Conservation (phyloP, 1,284 basidiomycete genomes). For the Marasmius sp. region DNA sequence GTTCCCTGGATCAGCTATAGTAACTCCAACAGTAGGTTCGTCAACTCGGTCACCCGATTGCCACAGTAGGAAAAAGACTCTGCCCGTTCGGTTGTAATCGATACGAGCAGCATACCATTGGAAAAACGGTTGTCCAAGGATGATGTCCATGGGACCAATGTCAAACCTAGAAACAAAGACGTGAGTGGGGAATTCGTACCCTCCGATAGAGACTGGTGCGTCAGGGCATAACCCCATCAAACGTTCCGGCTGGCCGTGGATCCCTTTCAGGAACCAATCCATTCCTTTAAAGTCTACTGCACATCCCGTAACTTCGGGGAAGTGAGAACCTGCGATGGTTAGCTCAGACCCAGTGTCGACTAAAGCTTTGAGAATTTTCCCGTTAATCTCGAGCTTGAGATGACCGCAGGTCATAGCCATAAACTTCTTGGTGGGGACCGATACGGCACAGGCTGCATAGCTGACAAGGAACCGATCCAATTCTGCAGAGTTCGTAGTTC, state of each 20-base stretch:
- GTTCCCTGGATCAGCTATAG: too few relatives aligned
- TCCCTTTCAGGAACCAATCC: not conserved
- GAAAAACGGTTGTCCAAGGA: too few relatives aligned
- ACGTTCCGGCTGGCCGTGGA: not conserved
- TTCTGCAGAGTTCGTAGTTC: not conserved
- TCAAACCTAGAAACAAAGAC: too few relatives aligned
- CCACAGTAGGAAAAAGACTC: too few relatives aligned
- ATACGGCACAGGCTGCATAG: not conserved
- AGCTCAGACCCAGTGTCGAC: not conserved
- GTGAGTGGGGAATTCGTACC: too few relatives aligned
- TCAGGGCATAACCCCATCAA: not conserved
- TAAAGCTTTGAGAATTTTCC: not conserved
- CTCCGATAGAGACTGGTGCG: conserved; percentile 4
- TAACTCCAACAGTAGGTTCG: too few relatives aligned
- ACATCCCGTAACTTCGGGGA: not conserved
- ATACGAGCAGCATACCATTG: too few relatives aligned
- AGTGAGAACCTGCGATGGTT: not conserved
- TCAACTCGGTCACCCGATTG: too few relatives aligned
- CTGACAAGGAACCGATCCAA: not conserved
- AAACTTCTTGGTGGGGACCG: not conserved
- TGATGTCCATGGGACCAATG: too few relatives aligned
- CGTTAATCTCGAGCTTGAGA: not conserved
- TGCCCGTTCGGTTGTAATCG: too few relatives aligned
- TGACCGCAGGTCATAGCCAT: not conserved
- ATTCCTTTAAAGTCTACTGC: not conserved